Percentiles rank a stretch among this genome's conserved stretches.
phyloP scores from a whole-genome alignment of 805 yeast species.

The Grigorovia jiainica region DNA sequence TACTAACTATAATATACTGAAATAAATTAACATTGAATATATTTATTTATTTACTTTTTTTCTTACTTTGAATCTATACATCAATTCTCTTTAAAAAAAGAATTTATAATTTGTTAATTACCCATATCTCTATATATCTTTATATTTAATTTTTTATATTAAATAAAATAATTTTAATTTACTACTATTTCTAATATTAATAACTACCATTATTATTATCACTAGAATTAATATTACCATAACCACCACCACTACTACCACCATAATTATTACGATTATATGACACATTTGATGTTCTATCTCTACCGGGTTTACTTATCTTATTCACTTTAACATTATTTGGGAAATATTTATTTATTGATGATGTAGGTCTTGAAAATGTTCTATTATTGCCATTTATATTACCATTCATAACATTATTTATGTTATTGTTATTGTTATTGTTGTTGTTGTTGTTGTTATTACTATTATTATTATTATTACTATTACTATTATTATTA shows the following conservation, averaged over 20 bases:
- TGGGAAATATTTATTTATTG: constrained; percentile 7
- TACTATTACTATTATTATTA: background rate
- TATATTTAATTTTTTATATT: no score
- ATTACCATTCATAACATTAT: background rate
- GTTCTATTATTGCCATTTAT: background rate
- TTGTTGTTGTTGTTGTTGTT: background rate
- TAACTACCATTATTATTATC: background rate
- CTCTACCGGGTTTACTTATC: background rate
- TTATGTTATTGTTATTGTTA: background rate
- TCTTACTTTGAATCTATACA: no score
- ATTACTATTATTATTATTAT: background rate
- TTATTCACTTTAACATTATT: background rate
- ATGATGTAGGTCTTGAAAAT: constrained; percentile 7
- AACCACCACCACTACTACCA: background rate
- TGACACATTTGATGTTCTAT: background rate
- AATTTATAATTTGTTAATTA: no score
- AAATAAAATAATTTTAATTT: no score
- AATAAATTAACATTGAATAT: no score
- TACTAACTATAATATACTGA: no score
- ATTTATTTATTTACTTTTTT: no score
- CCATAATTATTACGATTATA: background rate
- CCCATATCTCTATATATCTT: no score
- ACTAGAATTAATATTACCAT: background rate
- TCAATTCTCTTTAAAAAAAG: no score
- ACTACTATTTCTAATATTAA: no score